Conservation (phyloP, 2,329 filamentous ascomycete genomes). For the Fusarium coffeatum region DNA sequence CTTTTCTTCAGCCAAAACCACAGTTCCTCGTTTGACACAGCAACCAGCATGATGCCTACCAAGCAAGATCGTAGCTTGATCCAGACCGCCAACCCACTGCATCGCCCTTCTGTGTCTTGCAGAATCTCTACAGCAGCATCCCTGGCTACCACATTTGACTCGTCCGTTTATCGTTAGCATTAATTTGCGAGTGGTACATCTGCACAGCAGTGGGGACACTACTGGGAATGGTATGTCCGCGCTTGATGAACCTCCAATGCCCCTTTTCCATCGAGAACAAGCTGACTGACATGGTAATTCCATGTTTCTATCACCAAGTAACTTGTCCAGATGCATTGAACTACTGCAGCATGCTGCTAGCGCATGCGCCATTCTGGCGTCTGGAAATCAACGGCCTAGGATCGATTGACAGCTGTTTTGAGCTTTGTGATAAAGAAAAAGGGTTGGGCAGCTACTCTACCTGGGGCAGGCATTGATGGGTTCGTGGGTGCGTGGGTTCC, state of each 20-base stretch:
- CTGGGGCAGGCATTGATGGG: background rate
- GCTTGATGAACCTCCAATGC: conserved; percentile 19
- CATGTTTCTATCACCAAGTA: conserved; percentile 29
- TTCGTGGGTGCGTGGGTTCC: background rate
- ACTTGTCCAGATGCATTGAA: conserved; percentile 37
- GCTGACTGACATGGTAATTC: conserved; percentile 28
- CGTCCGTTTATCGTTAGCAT: conserved; percentile 18
- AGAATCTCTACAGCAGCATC: conserved; percentile 32
- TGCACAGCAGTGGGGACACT: conserved; percentile 2
- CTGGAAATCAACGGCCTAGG: conserved; percentile 35
- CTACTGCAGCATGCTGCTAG: conserved; percentile 45
- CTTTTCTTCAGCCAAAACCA: conserved; percentile 2
- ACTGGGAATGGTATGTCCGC: conserved; percentile 25
- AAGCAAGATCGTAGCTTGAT: conserved; percentile 3
- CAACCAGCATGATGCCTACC: conserved; percentile 14
- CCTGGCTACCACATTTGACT: conserved; percentile 20
- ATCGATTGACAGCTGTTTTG: conserved; percentile 21
- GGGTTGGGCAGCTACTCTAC: background rate
- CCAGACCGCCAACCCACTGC: conserved; percentile 35
- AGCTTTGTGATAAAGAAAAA: background rate
- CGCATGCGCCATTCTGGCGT: conserved; percentile 29
- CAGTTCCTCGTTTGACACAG: background rate
- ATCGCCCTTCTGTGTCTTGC: conserved; percentile 26
- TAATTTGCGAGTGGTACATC: conserved; percentile 1
- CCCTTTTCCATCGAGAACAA: conserved; percentile 35